A percentile compares a stretch with the other conserved stretches of the same genome.
These are phyloP conservation scores for Erythrophleum ivorense DNA, from an alignment of 331 rosid species.

Conservation along the genomic window DNA sequence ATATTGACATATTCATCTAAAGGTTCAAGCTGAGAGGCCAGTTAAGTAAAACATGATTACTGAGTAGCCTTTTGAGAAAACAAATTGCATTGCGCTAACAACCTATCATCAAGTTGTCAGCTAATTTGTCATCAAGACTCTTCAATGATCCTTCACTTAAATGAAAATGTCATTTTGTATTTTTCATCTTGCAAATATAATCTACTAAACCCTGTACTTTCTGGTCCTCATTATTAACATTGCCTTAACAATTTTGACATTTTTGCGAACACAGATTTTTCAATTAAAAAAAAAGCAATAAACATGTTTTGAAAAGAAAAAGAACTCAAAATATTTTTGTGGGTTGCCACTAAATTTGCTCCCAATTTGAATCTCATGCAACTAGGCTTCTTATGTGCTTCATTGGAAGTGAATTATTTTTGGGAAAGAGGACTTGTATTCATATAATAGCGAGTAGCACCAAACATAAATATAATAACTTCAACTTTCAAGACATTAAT, in stretches of 20 bases:
- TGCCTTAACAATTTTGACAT: neutral
- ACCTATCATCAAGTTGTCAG: neutral
- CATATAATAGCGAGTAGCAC: too few relatives aligned
- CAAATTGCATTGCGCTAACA: neutral
- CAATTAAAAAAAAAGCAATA: too few relatives aligned
- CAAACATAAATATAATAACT: too few relatives aligned
- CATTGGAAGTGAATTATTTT: neutral
- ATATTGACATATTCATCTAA: constrained; percentile 6
- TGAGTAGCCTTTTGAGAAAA: constrained; percentile 11
- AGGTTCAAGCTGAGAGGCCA: constrained; percentile 39
- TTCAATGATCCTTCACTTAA: constrained; percentile 16
- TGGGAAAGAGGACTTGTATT: neutral
- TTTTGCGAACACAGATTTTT: neutral
- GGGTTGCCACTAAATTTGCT: neutral
- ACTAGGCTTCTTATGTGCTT: neutral
- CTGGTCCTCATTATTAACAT: constrained; percentile 6
- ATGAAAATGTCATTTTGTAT: neutral
- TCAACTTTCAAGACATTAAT: too few relatives aligned
- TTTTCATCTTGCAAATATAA: constrained; percentile 15
- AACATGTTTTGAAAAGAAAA: too few relatives aligned
- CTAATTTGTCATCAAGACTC: neutral
- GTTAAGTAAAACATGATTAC: constrained; percentile 7
- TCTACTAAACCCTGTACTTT: neutral
- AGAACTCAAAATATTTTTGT: too few relatives aligned
- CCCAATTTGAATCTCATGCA: neutral